Conservation (phyloP, 1,284 basidiomycete species). For the Ceratobasidium sp. region DNA sequence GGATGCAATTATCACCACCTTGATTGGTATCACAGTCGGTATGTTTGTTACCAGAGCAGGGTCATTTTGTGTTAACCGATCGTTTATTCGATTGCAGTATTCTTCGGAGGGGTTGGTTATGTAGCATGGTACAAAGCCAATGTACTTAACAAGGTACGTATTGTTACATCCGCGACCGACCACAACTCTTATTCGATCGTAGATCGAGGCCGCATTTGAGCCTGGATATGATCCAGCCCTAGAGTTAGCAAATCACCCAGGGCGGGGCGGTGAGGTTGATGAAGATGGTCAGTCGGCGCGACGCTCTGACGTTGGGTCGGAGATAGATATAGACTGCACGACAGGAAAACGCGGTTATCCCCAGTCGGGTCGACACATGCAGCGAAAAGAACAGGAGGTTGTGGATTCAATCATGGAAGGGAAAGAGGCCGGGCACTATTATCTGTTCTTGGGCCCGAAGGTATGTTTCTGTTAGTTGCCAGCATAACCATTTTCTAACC, state of each 20-base stretch:
- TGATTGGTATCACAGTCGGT: slow-evolving; percentile 71
- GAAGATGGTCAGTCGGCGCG: slow-evolving; percentile 23
- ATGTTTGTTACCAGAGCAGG: slow-evolving; percentile 9
- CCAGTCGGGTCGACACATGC: slow-evolving; percentile 69
- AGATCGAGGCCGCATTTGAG: slow-evolving; percentile 74
- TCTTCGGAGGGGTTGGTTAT: slow-evolving; percentile 76
- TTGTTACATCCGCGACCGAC: slow-evolving; percentile 50
- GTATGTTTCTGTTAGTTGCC: slow-evolving; percentile 54
- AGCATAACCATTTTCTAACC: not conserved
- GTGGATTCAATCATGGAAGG: slow-evolving; percentile 83
- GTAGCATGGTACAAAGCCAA: slow-evolving; percentile 82
- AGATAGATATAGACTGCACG: slow-evolving; percentile 22
- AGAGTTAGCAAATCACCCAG: slow-evolving; percentile 68
- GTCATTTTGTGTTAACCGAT: slow-evolving; percentile 18
- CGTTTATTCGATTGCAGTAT: slow-evolving; percentile 58
- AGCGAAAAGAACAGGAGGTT: slow-evolving; percentile 76
- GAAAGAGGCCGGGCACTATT: slow-evolving; percentile 76
- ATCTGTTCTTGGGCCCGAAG: slow-evolving; percentile 79
- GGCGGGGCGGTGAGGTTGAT: slow-evolving; percentile 48
- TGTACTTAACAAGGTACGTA: slow-evolving; percentile 75
- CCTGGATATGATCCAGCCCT: slow-evolving; percentile 81
- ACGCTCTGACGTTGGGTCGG: slow-evolving; percentile 48
- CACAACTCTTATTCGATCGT: slow-evolving; percentile 46
- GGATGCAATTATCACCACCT: slow-evolving; percentile 68
- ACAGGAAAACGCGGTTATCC: slow-evolving; percentile 58